phyloP scores from a whole-genome alignment of 208 protist genomes.

The Crithidia fasciculata region DNA sequence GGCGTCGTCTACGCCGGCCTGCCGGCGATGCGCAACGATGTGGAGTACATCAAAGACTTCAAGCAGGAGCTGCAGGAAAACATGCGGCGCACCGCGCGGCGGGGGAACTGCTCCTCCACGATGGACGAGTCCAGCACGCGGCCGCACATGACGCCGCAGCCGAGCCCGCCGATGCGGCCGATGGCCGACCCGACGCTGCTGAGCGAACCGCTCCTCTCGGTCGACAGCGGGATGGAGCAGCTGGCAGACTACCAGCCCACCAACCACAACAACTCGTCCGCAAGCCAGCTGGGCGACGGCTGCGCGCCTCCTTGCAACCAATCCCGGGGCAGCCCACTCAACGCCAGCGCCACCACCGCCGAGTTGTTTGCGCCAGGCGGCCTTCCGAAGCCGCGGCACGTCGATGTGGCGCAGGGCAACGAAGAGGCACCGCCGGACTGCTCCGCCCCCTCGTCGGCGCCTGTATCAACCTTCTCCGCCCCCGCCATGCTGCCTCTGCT shows the following conservation, averaged over 20 bases:
- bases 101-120: conserved; percentile 14
- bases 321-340: background rate
- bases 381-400: conserved; percentile 1
- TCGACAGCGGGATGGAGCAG: conserved; percentile 12
- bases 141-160: conserved; percentile 19
- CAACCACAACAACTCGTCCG: background rate
- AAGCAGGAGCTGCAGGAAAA: conserved; percentile 81
- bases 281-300: too few relatives aligned
- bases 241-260: background rate
- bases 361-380: background rate
- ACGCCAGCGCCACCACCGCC: background rate
- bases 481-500: conserved; percentile 1
- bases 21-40: conserved; percentile 24
- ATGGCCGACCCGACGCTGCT: conserved; percentile 3
- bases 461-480: background rate
- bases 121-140: conserved; percentile 9
- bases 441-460: background rate
- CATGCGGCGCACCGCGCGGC: conserved; percentile 32
- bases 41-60: conserved; percentile 63
- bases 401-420: background rate
- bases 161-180: conserved; percentile 16
- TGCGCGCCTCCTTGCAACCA: too few relatives aligned
- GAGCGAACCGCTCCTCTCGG: conserved; percentile 12
- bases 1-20: conserved; percentile 30
- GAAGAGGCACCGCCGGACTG: conserved; percentile 1